Evolutionary conservation across 1,139 yeast genomes (phyloP).

Genomic region (Eremothecium coryli): DNA sequence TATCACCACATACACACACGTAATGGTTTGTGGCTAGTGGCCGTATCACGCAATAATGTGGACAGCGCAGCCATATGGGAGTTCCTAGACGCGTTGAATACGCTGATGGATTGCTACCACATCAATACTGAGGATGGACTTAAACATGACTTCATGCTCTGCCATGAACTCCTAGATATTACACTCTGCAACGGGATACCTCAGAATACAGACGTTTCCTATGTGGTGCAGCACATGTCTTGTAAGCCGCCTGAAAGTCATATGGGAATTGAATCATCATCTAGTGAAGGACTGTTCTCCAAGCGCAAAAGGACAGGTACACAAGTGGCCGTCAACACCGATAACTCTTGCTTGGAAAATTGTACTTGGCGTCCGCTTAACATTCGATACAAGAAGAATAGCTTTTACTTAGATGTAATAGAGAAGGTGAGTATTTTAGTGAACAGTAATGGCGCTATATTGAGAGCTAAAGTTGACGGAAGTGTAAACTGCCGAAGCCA

Average conservation of each 20-base stretch:
- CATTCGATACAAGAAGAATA: slow-evolving; percentile 73
- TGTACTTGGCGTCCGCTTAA: slow-evolving; percentile 64
- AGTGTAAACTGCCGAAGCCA: slow-evolving; percentile 62
- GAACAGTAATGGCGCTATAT: slow-evolving; percentile 48
- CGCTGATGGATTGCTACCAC: slow-evolving; percentile 19
- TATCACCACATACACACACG: slow-evolving; percentile 67
- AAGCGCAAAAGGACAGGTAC: slow-evolving; percentile 1
- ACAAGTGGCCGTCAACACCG: slow-evolving; percentile 2
- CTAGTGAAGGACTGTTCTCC: slow-evolving; percentile 3
- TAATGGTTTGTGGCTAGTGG: slow-evolving; percentile 63
- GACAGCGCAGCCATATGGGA: slow-evolving; percentile 79
- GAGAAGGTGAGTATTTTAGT: slow-evolving; percentile 68
- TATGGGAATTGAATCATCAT: slow-evolving; percentile 8
- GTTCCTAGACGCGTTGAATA: slow-evolving; percentile 51
- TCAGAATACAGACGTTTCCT: slow-evolving; percentile 51
- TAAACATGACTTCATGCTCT: slow-evolving; percentile 52
- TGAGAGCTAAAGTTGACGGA: slow-evolving; percentile 73
- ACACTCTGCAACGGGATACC: slow-evolving; percentile 78
- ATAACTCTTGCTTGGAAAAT: slow-evolving; percentile 2
- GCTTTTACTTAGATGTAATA: slow-evolving; percentile 64
- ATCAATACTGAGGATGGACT: slow-evolving; percentile 27
- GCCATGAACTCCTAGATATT: slow-evolving; percentile 74
- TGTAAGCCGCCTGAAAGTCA: slow-evolving; percentile 16
- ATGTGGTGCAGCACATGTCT: slow-evolving; percentile 31
- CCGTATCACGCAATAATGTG: slow-evolving; percentile 78